Evolutionary conservation across 2,329 filamentous ascomycete genomes (phyloP), one percentile per base, ranked within the genome.

Genomic region (Akanthomyces lecanii): DNA sequence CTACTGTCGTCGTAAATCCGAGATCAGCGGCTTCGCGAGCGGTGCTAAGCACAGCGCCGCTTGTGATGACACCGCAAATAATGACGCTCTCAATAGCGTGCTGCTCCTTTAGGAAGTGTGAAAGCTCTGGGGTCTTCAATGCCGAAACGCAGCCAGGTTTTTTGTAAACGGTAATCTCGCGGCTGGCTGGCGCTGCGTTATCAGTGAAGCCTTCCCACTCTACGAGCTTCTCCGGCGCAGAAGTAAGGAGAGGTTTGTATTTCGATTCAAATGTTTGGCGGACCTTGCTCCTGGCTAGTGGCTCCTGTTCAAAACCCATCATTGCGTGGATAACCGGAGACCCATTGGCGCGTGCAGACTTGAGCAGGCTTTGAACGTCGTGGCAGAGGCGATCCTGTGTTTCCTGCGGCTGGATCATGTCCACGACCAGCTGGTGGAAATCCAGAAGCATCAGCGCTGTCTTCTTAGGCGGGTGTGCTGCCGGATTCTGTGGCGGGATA

Each of bases 21-120:
- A 62, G 36, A 42, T 57, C 52, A 8, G 51, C 52, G 7, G 60
- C 52, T 30, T 62, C 60, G 3, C 60, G 40, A 14, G 60, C 60
- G 5, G 52, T 62, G 30, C 44, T 57, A n/a, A 62, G 40, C 40
- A 55, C 52, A 5, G 51, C 51, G 4, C 60, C 60, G 10, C 51
- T 56, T 2, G 61, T 56, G 21, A 51, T 25, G 14, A 63, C 28
- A 14, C 53, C 44, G 21, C 51, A 47, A 7, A 57, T 33, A 3
- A 63, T 30, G 4, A 57, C 3, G 47, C 61, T 57, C 53, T 51
- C 45, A 7, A 57, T 25, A 10, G 8, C 30, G 30, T 57, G 44
- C 23, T 63, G 23, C n/a, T 56, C 33, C 18, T 51, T 42, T 8
- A 52, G 23, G 10, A 42, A 63, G 30, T n/a, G 38, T 21, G 57